Evolutionary conservation across 352 stramenopile species (phyloP).

Genomic region (Phytophthora cryptogea): DNA sequence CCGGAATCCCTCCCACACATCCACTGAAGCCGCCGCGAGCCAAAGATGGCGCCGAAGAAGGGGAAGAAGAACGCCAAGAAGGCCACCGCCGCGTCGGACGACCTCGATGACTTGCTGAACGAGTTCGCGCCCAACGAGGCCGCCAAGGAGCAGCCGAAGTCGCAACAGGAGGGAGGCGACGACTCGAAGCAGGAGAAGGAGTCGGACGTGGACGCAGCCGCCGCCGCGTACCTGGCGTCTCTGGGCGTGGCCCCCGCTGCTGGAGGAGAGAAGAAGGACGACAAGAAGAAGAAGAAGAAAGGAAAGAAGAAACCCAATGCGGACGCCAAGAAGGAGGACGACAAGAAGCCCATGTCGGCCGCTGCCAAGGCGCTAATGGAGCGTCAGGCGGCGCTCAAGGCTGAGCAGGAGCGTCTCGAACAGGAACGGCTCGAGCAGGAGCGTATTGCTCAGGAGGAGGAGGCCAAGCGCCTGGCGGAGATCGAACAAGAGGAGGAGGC

Average conservation of each 20-base stretch:
- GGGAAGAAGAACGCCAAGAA: constrained; percentile 79
- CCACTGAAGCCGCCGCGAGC: constrained; percentile 1
- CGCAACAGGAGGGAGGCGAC: constrained; percentile 18
- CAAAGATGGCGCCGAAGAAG: constrained; percentile 80
- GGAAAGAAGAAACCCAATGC: constrained; percentile 75
- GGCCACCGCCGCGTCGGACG: constrained; percentile 44
- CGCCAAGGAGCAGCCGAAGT: constrained; percentile 11
- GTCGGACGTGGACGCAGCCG: constrained; percentile 65
- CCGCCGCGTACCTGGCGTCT: constrained; percentile 76
- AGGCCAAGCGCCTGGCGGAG: constrained; percentile 54
- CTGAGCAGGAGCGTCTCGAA: constrained; percentile 77
- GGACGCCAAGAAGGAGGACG: constrained; percentile 56
- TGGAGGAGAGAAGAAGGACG: constrained; percentile 65
- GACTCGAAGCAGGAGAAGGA: constrained; percentile 23
- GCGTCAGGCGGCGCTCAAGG: constrained; percentile 70
- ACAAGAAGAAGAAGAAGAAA: constrained; percentile 89
- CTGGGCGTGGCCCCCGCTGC: constrained; percentile 65
- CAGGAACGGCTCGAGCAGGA: constrained; percentile 64
- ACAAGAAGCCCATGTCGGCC: constrained; percentile 79
- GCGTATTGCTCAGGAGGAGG: constrained; percentile 67
- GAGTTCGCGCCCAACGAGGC: constrained; percentile 52
- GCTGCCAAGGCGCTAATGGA: constrained; percentile 75
- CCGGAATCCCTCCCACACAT: constrained; percentile 19
- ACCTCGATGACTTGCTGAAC: constrained; percentile 77
- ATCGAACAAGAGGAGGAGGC: constrained; percentile 60